phyloP scores from a whole-genome alignment of 306 rosid species.

The Styphnolobium japonicum region DNA sequence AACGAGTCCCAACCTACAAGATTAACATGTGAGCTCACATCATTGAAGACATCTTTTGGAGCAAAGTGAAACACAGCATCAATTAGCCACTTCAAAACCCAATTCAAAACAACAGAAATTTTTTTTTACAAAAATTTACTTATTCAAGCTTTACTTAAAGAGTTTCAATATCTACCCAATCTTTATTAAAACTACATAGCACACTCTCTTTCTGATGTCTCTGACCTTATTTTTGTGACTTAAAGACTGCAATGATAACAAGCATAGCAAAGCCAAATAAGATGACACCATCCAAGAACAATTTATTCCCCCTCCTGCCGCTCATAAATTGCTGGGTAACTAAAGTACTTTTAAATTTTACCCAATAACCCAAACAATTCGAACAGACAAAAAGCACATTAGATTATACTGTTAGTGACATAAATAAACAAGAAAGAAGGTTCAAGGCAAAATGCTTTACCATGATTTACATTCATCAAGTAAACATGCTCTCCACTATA shows the following conservation, averaged over 20 bases:
- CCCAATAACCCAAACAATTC: constrained; percentile 10
- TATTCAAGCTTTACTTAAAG: constrained; percentile 11
- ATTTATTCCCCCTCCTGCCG: neutral
- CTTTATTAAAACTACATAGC: neutral
- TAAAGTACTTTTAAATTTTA: neutral
- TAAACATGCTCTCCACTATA: constrained; percentile 97
- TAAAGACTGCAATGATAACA: neutral
- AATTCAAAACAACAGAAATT: neutral
- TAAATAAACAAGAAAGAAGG: constrained; percentile 18
- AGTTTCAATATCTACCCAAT: constrained; percentile 16
- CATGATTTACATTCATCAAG: constrained; percentile 79
- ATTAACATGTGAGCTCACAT: neutral
- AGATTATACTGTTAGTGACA: neutral
- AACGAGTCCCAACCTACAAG: neutral
- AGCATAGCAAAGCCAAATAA: constrained; percentile 15
- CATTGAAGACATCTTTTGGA: neutral
- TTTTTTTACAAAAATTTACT: neutral
- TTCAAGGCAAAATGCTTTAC: constrained; percentile 39
- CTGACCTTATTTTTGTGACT: neutral
- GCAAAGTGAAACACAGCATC: neutral
- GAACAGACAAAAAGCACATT: constrained; percentile 7
- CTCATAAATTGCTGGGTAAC: neutral
- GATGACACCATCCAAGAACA: neutral
- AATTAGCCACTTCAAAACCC: constrained; percentile 7
- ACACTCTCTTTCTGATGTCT: neutral